Conservation (phyloP, 495 filamentous ascomycete species). For the Tuber microsphaerosporum region DNA sequence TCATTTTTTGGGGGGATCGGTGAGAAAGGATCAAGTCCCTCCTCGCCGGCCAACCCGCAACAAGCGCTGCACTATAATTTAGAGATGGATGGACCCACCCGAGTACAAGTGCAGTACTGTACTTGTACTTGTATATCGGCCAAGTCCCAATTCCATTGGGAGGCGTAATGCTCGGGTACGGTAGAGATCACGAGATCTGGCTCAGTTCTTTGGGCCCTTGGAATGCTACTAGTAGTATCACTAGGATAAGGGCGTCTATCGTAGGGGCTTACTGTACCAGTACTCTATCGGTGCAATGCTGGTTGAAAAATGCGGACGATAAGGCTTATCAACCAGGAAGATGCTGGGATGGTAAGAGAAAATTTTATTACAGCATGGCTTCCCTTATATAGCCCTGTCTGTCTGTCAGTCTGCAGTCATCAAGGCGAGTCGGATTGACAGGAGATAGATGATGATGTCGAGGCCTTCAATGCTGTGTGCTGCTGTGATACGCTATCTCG, state of each 20-base stretch:
- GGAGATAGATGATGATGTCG: not conserved
- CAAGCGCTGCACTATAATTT: too few species aligned
- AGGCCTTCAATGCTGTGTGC: not conserved
- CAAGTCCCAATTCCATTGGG: not conserved
- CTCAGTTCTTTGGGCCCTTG: not conserved
- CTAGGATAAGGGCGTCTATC: not conserved
- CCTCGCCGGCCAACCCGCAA: too few species aligned
- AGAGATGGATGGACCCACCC: not conserved
- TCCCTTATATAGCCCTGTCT: not conserved
- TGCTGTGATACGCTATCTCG: not conserved
- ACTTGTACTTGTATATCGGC: too few species aligned
- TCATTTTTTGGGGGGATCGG: too few species aligned
- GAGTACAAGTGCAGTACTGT: too few species aligned
- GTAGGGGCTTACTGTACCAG: not conserved
- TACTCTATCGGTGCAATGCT: not conserved
- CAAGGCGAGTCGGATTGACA: not conserved
- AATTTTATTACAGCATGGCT: not conserved
- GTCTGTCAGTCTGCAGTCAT: not conserved
- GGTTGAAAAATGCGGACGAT: not conserved
- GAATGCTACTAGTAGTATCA: not conserved
- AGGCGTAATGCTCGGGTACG: not conserved
- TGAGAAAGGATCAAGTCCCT: too few species aligned
- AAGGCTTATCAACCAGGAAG: not conserved
- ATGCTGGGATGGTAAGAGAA: not conserved
- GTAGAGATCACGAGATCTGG: not conserved